Base-by-base conservation (phyloP, 768 basidiomycete genomes). In the Tulasnella sp. region DNA sequence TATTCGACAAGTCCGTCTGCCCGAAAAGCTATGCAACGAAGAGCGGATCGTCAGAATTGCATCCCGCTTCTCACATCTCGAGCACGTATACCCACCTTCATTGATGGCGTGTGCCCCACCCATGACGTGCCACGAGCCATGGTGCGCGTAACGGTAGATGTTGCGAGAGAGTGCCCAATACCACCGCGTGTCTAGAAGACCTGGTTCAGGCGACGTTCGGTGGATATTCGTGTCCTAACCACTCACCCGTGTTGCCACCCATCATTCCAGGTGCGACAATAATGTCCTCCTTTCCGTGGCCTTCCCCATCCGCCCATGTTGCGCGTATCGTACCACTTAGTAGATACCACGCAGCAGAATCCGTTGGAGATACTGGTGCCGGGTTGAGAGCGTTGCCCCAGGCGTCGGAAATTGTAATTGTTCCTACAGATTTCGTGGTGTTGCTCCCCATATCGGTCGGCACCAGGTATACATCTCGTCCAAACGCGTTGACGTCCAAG, bases 101-200 rank as follows among this genome's bases (percentile, higher is more conserved):
- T 86, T 77, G 25, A 86, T 77, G 2, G 84, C 84, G 66, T 86
- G 86, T n/a, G 81, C 68, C 1, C 75, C 74, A 23, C 65, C 63
- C 49, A 68, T 68, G 21, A 31, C 21, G 23, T 57, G 40, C 29
- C 56, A 42, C n/a, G 35, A 48, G 21, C 48, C 60, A 17, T 57
- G 6, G 37, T 61, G 61, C 21, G 34, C 17, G 39, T 86, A 88
- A 17, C 85, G 78, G 75, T 84, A 86, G 60, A 88, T 86, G 62
- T 84, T 82, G 50, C 58, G 60, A 1, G 68, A 68, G 15, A 72
- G 68, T 32, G 75, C 68, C 80, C 80, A 81, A 63, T 80, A 80
- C 65, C 73, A 74, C 14, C 74, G 71, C 2, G 79, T 81, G 61
- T 81, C 79, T 74, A 59, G 29, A 31, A 32, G 37, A 9, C 17